Evolutionary conservation across 768 basidiomycete genomes (phyloP).

Genomic region (Trametes cingulata): DNA sequence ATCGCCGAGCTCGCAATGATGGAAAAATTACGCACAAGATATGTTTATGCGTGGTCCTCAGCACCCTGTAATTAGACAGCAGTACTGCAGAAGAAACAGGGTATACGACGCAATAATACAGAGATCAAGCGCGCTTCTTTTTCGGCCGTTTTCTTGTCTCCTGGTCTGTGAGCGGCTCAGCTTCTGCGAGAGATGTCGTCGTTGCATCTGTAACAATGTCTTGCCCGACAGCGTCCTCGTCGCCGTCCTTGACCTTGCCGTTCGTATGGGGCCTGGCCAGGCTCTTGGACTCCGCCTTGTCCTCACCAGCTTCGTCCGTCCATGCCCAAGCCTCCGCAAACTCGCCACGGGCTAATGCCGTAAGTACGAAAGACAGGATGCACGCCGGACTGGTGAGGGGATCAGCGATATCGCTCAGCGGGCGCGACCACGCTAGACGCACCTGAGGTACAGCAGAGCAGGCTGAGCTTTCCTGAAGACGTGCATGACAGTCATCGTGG

Average conservation of each 20-base stretch:
- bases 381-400: conserved; percentile 62
- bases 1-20: too few species aligned
- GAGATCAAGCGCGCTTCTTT: conserved; percentile 5
- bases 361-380: conserved; percentile 64
- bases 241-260: background rate
- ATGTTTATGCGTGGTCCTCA: too few species aligned
- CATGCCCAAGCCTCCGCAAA: conserved; percentile 69
- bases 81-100: too few species aligned
- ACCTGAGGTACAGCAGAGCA: conserved; percentile 91
- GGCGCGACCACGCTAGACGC: conserved; percentile 24
- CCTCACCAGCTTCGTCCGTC: conserved; percentile 53
- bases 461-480: conserved; percentile 77
- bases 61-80: too few species aligned
- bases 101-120: background rate
- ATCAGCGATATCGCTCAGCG: background rate
- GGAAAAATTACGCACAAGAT: too few species aligned
- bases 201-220: background rate
- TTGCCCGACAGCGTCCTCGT: background rate
- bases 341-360: conserved; percentile 67
- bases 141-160: conserved; percentile 4
- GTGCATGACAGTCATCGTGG: conserved; percentile 89
- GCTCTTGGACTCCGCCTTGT: background rate
- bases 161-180: background rate
- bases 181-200: background rate
- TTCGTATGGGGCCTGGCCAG: background rate